Conservation (phyloP, 2,329 filamentous ascomycete species). For the Nigrospora oryzae region DNA sequence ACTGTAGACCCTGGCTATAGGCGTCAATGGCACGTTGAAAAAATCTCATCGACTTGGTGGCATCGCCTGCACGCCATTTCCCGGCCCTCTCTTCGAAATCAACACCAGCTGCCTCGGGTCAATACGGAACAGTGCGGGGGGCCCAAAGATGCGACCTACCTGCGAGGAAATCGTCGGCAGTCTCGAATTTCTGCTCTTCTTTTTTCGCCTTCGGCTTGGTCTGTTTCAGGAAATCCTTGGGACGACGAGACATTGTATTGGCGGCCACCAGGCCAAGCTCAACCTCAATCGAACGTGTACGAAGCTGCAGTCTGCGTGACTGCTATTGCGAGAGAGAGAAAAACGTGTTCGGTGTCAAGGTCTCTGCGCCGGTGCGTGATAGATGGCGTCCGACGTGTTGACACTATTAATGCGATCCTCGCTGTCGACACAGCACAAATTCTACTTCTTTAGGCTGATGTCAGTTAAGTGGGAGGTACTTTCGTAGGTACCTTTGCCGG, state of each 20-base stretch:
- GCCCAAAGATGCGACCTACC: conserved; percentile 23
- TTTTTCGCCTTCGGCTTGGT: conserved; percentile 12
- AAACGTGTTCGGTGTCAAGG: too few relatives aligned
- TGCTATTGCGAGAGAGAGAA: too few relatives aligned
- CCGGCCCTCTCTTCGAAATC: conserved; percentile 63
- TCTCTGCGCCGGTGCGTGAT: too few relatives aligned
- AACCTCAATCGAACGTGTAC: too few relatives aligned
- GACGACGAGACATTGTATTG: conserved; percentile 1
- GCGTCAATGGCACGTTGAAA: conserved; percentile 57
- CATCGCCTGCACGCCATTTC: conserved; percentile 67
- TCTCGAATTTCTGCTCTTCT: conserved; percentile 39
- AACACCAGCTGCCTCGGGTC: conserved; percentile 43
- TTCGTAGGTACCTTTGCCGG: too few relatives aligned
- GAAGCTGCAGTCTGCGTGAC: too few relatives aligned
- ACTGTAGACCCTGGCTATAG: conserved; percentile 55
- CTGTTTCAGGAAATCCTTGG: conserved; percentile 10
- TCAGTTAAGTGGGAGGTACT: too few relatives aligned
- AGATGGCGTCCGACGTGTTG: too few relatives aligned
- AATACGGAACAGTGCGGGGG: background rate
- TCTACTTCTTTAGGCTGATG: too few relatives aligned
- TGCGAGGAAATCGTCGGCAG: conserved; percentile 60
- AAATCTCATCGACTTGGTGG: conserved; percentile 47
- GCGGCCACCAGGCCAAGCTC: too few relatives aligned
- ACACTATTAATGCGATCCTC: too few relatives aligned
- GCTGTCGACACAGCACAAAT: too few relatives aligned